phyloP scores from a whole-genome alignment of 108 stramenopile genomes.

The Aurantiochytrium sp. region DNA sequence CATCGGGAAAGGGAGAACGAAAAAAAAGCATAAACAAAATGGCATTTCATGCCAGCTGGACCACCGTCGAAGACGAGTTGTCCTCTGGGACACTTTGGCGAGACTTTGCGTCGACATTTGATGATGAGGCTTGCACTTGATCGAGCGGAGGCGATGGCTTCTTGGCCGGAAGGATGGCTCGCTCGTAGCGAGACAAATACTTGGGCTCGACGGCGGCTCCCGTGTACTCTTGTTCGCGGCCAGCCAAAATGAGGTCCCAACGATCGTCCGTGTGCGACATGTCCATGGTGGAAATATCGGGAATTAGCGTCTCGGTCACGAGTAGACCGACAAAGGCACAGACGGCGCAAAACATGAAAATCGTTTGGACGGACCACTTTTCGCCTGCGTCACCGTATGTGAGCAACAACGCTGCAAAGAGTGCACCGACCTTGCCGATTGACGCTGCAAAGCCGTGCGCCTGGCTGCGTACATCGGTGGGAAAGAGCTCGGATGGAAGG shows the following conservation, averaged over 20 bases:
- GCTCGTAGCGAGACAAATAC: neutral
- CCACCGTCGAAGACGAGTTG: no score
- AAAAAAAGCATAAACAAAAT: no score
- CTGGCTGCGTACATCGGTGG: slow-evolving; percentile 39
- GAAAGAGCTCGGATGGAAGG: slow-evolving; percentile 54
- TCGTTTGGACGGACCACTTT: neutral
- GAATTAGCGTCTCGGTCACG: neutral
- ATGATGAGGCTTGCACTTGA: no score
- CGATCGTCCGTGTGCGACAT: neutral
- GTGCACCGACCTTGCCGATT: slow-evolving; percentile 40
- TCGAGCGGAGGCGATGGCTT: neutral
- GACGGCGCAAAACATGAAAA: neutral
- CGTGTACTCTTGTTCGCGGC: neutral
- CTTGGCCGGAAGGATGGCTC: neutral
- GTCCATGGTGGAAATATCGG: neutral
- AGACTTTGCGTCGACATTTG: no score
- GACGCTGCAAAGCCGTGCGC: slow-evolving; percentile 51
- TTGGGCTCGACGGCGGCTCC: neutral
- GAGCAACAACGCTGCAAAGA: neutral
- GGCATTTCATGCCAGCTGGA: no score
- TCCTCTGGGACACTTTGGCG: no score
- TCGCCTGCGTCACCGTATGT: neutral
- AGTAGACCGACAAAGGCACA: neutral
- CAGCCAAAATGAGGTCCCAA: neutral
- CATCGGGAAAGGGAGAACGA: no score